Percentiles rank a stretch among this genome's conserved stretches.
These are phyloP conservation scores for Botrytis sinoallii DNA, from an alignment of 2,329 filamentous ascomycete genomes.

Conservation along the genomic window DNA sequence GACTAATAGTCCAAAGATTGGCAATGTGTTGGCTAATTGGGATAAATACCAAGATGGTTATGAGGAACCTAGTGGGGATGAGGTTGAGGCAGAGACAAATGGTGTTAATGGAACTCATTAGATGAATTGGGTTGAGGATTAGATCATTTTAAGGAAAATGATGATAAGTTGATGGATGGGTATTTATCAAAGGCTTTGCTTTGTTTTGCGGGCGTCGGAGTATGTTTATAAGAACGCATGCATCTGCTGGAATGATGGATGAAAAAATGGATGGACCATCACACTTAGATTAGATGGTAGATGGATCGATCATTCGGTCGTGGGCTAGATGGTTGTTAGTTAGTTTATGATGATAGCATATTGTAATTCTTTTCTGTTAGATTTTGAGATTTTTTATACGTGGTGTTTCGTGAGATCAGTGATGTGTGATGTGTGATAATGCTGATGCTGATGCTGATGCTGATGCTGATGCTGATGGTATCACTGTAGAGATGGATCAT, in stretches of 20 bases:
- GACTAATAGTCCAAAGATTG: slow-evolving; percentile 60
- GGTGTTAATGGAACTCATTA: slow-evolving; percentile 6
- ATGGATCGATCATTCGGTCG: background rate
- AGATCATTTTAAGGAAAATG: background rate
- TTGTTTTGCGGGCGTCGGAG: slow-evolving; percentile 9
- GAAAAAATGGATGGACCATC: slow-evolving; percentile 1
- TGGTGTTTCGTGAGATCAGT: background rate
- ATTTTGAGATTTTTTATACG: background rate
- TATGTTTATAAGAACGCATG: background rate
- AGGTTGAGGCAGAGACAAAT: slow-evolving; percentile 3
- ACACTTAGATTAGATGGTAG: slow-evolving; percentile 6
- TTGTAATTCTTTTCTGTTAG: background rate
- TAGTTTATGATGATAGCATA: slow-evolving; percentile 1
- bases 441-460: background rate
- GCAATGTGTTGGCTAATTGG: slow-evolving; percentile 39
- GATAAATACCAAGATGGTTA: slow-evolving; percentile 37
- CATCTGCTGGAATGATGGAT: slow-evolving; percentile 5
- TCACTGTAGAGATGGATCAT: background rate
- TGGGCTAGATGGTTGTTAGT: background rate
- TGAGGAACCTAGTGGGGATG: slow-evolving; percentile 2
- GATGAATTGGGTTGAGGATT: background rate
- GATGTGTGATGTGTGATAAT: no score
- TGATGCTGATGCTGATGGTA: background rate
- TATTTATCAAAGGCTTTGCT: background rate
- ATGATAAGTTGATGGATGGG: background rate